Base-by-base conservation (phyloP, 2,329 filamentous ascomycete genomes). In the Huntiella omanensis region DNA sequence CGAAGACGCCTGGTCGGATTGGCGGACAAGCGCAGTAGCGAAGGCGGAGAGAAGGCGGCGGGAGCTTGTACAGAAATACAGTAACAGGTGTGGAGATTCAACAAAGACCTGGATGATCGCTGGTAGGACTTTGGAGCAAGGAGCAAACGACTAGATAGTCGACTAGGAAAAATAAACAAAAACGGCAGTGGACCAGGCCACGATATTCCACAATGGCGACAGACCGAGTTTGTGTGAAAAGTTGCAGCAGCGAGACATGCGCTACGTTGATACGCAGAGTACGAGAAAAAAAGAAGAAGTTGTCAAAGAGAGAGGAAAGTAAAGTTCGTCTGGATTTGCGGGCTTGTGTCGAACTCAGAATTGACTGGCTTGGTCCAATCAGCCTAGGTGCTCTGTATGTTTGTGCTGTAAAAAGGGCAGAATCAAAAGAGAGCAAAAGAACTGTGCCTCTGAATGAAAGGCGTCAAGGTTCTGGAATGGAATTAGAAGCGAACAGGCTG, bases 401-500 rank as follows among this genome's bases (percentile, higher is more conserved):
- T 40, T 45, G 32, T 45, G 19, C 40, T 43, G 40, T 43, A 34
- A 28, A 28, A 28, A 28, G 22, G 34, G 40, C 40, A 34, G 13
- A 33, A 28, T 13, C 40, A 34, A 19, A 33, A 34, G 28, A 43
- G 40, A 16, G 28, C 28, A 43, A 33, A 33, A 34, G 40, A 13
- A 33, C 8, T 43, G 28, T 11, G 7, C 39, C 35, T 17, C 33
- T 45, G 32, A 39, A 19, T 33, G 33, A 33, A 34, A 34, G 19
- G 35, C 33, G 35, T 45, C 35, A 28, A 28, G 22, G 43, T 40
- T 45, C 35, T 45, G 43, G 43, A 45, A 43, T 43, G 40, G 40
- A 43, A 43, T 39, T 45, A 36, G 43, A 34, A 45, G 35, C 35
- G 17, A 45, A 22, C 22, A 38, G 43, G 22, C 22, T 28, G 22